These are phyloP conservation scores for Alternaria sp. DNA, from an alignment of 2,329 filamentous ascomycete species.

Conservation along the genomic window DNA sequence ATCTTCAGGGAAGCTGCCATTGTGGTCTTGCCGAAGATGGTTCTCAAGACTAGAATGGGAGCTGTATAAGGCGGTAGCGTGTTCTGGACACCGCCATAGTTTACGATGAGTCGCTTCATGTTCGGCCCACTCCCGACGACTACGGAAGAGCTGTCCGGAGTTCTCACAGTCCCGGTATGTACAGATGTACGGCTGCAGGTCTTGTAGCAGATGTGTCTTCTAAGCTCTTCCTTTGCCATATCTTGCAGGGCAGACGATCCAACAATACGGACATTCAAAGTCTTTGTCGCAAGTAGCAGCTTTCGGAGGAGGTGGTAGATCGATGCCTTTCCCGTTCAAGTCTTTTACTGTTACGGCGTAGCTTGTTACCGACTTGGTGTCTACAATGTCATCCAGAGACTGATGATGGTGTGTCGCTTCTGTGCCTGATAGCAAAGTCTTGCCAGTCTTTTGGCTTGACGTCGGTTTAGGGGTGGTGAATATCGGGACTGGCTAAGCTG, in stretches of 20 bases:
- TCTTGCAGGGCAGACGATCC: slow-evolving; percentile 51
- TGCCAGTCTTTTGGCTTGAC: slow-evolving; percentile 46
- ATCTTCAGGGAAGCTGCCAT: slow-evolving; percentile 39
- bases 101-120: slow-evolving; percentile 51
- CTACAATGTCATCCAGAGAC: slow-evolving; percentile 49
- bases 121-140: slow-evolving; percentile 50
- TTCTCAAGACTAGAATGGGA: slow-evolving; percentile 35
- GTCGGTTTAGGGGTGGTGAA: slow-evolving; percentile 24
- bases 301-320: slow-evolving; percentile 47
- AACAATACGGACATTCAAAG: slow-evolving; percentile 53
- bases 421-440: slow-evolving; percentile 49
- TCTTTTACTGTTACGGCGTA: slow-evolving; percentile 50
- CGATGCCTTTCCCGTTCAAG: slow-evolving; percentile 44
- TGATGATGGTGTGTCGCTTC: slow-evolving; percentile 51
- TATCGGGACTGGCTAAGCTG: slow-evolving; percentile 7
- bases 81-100: slow-evolving; percentile 50
- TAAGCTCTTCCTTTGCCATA: slow-evolving; percentile 47
- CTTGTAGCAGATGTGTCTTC: slow-evolving; percentile 50
- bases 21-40: slow-evolving; percentile 45
- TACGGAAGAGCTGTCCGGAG: slow-evolving; percentile 45
- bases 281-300: slow-evolving; percentile 45
- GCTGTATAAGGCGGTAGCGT: slow-evolving; percentile 42
- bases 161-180: slow-evolving; percentile 46
- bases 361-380: slow-evolving; percentile 49
- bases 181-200: slow-evolving; percentile 51